Conservation (phyloP, 1,284 basidiomycete genomes). For the Schizophyllum amplum region DNA sequence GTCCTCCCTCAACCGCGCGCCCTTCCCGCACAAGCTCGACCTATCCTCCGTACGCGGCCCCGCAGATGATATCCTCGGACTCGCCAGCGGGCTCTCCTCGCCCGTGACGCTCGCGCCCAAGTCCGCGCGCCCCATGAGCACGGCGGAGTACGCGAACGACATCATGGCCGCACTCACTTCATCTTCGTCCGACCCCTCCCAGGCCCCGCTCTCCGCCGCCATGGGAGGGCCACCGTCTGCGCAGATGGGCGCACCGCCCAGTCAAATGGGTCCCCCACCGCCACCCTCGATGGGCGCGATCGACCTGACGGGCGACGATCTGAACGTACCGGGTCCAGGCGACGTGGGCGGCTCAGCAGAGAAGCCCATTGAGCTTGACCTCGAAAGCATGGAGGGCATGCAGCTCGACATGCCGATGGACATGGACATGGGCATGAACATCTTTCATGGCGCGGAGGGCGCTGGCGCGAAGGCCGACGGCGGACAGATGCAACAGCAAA, state of each 20-base stretch:
- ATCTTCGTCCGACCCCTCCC: slow-evolving; percentile 17
- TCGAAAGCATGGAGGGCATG: slow-evolving; percentile 43
- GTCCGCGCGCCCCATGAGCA: slow-evolving; percentile 46
- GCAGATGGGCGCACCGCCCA: slow-evolving; percentile 8
- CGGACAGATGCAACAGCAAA: slow-evolving; percentile 16
- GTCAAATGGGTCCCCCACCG: slow-evolving; percentile 36
- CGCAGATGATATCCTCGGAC: slow-evolving; percentile 50
- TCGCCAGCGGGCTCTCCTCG: slow-evolving; percentile 53
- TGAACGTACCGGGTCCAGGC: slow-evolving; percentile 12
- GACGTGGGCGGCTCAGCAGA: slow-evolving; percentile 54
- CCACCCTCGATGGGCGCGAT: slow-evolving; percentile 22
- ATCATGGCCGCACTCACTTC: slow-evolving; percentile 45
- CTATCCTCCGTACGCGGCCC: slow-evolving; percentile 57
- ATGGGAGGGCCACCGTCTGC: not conserved
- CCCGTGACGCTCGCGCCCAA: slow-evolving; percentile 73
- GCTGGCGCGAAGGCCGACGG: slow-evolving; percentile 9
- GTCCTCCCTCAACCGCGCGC: slow-evolving; percentile 63
- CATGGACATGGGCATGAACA: slow-evolving; percentile 48
- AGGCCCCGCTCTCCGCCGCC: slow-evolving; percentile 17
- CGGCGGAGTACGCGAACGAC: slow-evolving; percentile 49
- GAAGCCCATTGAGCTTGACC: slow-evolving; percentile 72
- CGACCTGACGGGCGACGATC: slow-evolving; percentile 35
- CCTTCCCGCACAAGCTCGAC: slow-evolving; percentile 65
- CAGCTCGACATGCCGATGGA: not conserved
- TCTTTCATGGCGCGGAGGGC: not conserved